Evolutionary conservation across 2,329 filamentous ascomycete genomes (phyloP), one percentile per base, ranked within the genome.

Genomic region (Tolypocladium inflatum): DNA sequence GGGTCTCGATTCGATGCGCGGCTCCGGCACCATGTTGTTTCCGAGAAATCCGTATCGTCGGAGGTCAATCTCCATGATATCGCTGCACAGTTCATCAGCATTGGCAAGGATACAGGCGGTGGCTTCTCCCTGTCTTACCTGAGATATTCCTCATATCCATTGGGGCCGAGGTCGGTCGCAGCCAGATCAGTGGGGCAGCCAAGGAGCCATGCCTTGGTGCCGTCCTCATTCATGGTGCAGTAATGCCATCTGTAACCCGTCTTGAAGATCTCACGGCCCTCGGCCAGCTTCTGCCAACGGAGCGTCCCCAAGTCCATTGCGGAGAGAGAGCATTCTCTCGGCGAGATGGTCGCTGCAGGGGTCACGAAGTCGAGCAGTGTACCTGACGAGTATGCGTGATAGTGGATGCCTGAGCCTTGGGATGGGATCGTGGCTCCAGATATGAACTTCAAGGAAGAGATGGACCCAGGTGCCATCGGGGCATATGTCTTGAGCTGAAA

Each of bases 171-270:
- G 43, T 87, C 87, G 54, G 86, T 84, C 8, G 81, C 78, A 21
- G 80, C 76, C 45, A 80, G 76, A 62, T 96, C 91, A 4, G 89
- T 87, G 2, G 89, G 89, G 67, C 91, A 97, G 10, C 94, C 94
- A n/a, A 99, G 80, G 30, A 99, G 79, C 92, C 94, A 99, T 9
- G 91, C 94, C 70, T 96, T 96, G 8, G 94, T 97, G 7, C 93
- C 93, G 66, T 96, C 90, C 60, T 94, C 87, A 69, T 97, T 95
- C 74, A 97, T 89, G 3, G 91, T 96, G 71, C 94, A 97, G 70
- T 99, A 99, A 71, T 97, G 93, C 94, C 94, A 99, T 60, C 93
- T 85, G 71, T 94, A 97, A n/a, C 89, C 90, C 0, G 86, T 79
- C 64, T 89, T 89, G 74, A 97, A 99, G 39, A 99, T 87, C 69